Percentiles rank a stretch among this genome's conserved stretches.
These are phyloP conservation scores for Botrytis hyacinthi DNA, from an alignment of 2,329 filamentous ascomycete species.

Conservation along the genomic window DNA sequence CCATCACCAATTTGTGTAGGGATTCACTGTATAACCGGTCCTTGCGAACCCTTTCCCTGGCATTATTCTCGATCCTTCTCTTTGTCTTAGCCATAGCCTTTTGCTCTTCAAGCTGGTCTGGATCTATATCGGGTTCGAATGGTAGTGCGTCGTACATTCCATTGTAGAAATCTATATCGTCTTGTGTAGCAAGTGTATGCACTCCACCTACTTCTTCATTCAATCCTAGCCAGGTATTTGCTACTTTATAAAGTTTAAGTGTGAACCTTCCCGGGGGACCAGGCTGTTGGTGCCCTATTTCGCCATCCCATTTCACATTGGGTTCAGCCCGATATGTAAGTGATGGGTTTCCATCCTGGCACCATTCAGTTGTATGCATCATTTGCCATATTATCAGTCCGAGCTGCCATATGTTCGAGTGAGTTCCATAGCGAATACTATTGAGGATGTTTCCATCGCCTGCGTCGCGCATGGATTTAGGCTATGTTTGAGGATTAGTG, in stretches of 20 bases:
- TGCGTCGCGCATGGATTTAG: neutral
- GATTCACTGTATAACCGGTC: neutral
- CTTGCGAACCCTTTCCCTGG: neutral
- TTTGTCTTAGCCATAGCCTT: neutral
- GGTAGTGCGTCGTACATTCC: neutral
- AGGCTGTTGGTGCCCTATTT: fast-evolving
- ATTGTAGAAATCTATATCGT: constrained; percentile 1
- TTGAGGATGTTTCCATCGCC: constrained; percentile 11
- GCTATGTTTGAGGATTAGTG: neutral
- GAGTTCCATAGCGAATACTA: constrained; percentile 6
- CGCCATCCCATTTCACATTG: neutral
- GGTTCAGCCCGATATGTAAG: fast-evolving
- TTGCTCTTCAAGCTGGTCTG: neutral
- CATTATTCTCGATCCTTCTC: neutral
- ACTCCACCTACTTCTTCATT: neutral
- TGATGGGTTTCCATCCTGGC: neutral
- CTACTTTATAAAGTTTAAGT: neutral
- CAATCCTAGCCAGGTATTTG: neutral
- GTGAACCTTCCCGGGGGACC: neutral
- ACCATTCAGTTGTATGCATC: constrained; percentile 1
- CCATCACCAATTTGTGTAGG: constrained; percentile 3
- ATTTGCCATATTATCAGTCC: constrained; percentile 2
- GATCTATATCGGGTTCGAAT: neutral
- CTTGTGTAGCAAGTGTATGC: constrained; percentile 10
- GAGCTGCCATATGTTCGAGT: constrained; percentile 10